Percentiles rank a stretch among this genome's conserved stretches.
These are phyloP conservation scores for Fusarium stilboides DNA, from an alignment of 2,329 filamentous ascomycete species.

Conservation along the genomic window DNA sequence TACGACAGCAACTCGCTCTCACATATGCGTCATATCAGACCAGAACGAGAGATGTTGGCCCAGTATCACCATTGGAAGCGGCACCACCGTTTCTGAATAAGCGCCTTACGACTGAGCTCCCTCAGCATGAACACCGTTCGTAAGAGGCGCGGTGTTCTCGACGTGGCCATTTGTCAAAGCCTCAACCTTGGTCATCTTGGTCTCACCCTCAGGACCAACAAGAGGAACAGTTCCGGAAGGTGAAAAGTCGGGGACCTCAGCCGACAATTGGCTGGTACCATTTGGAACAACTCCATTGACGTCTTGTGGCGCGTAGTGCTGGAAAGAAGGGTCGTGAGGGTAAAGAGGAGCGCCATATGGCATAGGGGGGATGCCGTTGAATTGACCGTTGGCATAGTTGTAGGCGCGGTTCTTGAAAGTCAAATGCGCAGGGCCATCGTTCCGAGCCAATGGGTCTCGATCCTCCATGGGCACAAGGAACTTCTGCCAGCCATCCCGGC, in stretches of 20 bases:
- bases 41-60: neutral
- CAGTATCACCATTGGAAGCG: constrained; percentile 18
- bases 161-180: constrained; percentile 44
- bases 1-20: constrained; percentile 22
- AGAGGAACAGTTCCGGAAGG: constrained; percentile 51
- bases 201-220: constrained; percentile 29
- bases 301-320: constrained; percentile 58
- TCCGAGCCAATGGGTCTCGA: constrained; percentile 81
- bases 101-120: constrained; percentile 36
- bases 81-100: constrained; percentile 16
- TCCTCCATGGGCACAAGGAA: constrained; percentile 82
- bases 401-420: constrained; percentile 56
- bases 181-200: constrained; percentile 24
- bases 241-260: constrained; percentile 59
- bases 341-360: constrained; percentile 54
- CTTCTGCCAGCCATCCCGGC: constrained; percentile 81
- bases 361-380: constrained; percentile 53
- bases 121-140: constrained; percentile 52
- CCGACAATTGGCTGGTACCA: constrained; percentile 55
- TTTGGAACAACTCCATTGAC: constrained; percentile 49
- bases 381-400: constrained; percentile 49
- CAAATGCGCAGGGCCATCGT: constrained; percentile 72
- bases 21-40: constrained; percentile 16
- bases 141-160: constrained; percentile 37
- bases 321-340: constrained; percentile 50